Base-by-base conservation (phyloP, 2,329 filamentous ascomycete species). In the Hypoxylon sp. region DNA sequence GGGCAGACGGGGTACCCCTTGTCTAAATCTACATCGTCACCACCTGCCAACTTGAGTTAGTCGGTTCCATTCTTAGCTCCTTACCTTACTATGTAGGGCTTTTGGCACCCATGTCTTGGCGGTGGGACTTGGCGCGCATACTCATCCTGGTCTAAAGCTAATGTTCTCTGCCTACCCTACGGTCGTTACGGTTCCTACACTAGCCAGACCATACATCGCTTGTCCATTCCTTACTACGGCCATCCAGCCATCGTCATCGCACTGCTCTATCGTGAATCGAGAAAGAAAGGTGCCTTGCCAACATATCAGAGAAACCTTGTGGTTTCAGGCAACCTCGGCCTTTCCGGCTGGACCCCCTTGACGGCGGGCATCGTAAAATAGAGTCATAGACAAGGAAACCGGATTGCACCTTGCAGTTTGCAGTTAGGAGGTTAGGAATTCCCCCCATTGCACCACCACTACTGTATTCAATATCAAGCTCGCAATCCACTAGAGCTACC, bases 31-130 rank as follows among this genome's bases (percentile, higher is more conserved):
- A 52, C 50, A 59, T 54, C 39, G 41, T 61, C 52, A 59, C 56
- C 48, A 64, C 67, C 67, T 69, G 59, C 67, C 54, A 56, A 45
- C 0, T 62, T 25, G 12, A 37, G 67, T 60, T 69, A 69, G 63
- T 61, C 16, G 2, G 5, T 60, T 55, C 63, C 55, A 58, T 63
- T 66, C 56, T 55, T 67, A 69, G 67, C 63, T 64, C 53, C 63
- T 63, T 69, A 57, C 67, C 63, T 69, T 67, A n/a, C n/a, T n/a
- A n/a, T n/a, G n/a, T n/a, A 67, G 67, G 67, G 56, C 54, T 64
- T 60, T 69, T 45, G n/a, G 56, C 62, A 64, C 47, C 60, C 45
- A 34, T 54, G 39, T 39, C 60, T 67, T 58, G 63, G 63, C 63
- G 27, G 30, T n/a, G 16, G 46, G 16, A n/a, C 66, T 66, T 66